phyloP scores from a whole-genome alignment of 306 rosid genomes.

The Inga leiocalycina region DNA sequence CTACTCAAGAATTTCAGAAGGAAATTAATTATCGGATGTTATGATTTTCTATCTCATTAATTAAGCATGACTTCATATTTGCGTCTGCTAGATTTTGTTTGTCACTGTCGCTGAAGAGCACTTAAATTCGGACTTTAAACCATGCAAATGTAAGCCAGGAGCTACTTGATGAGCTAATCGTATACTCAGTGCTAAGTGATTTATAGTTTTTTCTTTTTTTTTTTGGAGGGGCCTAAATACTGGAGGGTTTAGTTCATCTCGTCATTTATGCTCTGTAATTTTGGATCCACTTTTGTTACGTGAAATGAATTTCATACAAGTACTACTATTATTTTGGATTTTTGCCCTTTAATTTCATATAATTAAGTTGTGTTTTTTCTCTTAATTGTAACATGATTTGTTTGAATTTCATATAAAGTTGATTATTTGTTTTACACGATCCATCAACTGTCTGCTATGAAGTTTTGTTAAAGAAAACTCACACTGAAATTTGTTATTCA shows the following conservation, averaged over 20 bases:
- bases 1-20: too few species aligned
- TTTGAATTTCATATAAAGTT: too few species aligned
- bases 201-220: too few species aligned
- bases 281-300: not conserved
- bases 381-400: too few species aligned
- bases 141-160: not conserved
- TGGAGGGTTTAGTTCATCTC: not conserved
- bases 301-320: not conserved
- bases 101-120: not conserved
- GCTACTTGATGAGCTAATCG: too few species aligned
- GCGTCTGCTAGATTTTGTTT: not conserved
- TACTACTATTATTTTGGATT: not conserved
- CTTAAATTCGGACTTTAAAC: not conserved
- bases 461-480: not conserved
- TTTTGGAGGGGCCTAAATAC: too few species aligned
- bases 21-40: too few species aligned
- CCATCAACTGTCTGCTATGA: not conserved
- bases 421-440: not conserved
- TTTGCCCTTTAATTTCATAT: not conserved
- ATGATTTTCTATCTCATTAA: too few species aligned
- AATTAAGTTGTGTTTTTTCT: not conserved
- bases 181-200: too few species aligned
- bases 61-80: not conserved
- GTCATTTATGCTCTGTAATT: too few species aligned
- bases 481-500: not conserved